Percentiles rank a stretch among this genome's conserved stretches.
Evolutionary conservation across 345 rosid genomes (phyloP).

Genomic region (Garcia nutans): DNA sequence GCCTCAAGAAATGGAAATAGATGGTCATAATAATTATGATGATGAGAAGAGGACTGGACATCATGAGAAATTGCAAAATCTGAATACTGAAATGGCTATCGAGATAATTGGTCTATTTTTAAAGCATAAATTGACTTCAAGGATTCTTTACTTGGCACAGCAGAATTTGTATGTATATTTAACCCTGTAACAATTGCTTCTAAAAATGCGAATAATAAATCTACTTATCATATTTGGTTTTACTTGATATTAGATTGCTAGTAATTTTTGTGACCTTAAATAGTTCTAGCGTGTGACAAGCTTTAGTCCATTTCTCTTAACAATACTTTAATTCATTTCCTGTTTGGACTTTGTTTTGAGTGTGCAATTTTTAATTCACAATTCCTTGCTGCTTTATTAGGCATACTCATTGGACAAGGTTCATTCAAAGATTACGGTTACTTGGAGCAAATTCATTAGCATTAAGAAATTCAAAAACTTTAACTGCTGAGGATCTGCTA

Average conservation of each 20-base stretch:
- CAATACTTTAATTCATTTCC: constrained; percentile 1
- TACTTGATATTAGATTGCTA: neutral
- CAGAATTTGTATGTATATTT: constrained; percentile 58
- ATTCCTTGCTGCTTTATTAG: constrained; percentile 27
- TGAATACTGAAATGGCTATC: constrained; percentile 72
- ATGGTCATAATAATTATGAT: constrained; percentile 43
- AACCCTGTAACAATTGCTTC: neutral
- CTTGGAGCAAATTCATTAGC: constrained; percentile 68
- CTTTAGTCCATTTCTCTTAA: neutral
- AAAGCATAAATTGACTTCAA: constrained; percentile 61
- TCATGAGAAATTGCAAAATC: constrained; percentile 48
- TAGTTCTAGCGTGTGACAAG: neutral
- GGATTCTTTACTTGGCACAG: constrained; percentile 71
- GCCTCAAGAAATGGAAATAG: constrained; percentile 66
- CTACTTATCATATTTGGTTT: neutral
- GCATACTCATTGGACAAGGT: constrained; percentile 71
- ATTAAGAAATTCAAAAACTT: constrained; percentile 55
- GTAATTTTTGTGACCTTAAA: neutral
- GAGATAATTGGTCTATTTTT: constrained; percentile 74
- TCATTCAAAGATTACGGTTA: constrained; percentile 56
- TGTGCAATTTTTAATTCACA: neutral
- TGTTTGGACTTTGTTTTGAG: neutral
- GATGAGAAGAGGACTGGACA: constrained; percentile 47
- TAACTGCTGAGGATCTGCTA: constrained; percentile 57
- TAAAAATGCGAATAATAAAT: neutral